Percentiles rank a stretch among this genome's conserved stretches.
These are phyloP conservation scores for Oxytropis ochrocephala DNA, from an alignment of 306 rosid genomes.

Conservation along the genomic window DNA sequence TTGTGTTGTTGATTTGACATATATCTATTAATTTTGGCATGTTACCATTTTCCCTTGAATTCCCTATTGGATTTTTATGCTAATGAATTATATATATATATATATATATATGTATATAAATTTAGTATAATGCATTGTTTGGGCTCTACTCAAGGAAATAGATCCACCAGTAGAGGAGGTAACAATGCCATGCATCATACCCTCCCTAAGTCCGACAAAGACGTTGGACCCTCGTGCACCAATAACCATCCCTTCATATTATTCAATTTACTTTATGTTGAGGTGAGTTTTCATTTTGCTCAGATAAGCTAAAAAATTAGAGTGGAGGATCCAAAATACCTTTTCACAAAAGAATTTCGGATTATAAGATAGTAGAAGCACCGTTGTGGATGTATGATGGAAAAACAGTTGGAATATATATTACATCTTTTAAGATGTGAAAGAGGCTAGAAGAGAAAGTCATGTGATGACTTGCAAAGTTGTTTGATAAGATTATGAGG, in stretches of 20 bases:
- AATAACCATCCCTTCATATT: neutral
- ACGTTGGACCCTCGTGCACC: neutral
- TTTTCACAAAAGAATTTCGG: neutral
- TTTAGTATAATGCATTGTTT: neutral
- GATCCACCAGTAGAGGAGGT: neutral
- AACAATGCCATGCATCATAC: neutral
- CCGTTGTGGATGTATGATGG: neutral
- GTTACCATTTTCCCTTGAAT: neutral
- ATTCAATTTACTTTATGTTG: neutral
- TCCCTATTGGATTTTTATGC: neutral
- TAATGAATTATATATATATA: neutral
- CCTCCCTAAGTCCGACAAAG: neutral
- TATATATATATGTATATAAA: neutral
- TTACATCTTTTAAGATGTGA: neutral
- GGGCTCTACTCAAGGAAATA: neutral
- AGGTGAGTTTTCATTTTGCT: neutral
- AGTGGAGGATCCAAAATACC: neutral
- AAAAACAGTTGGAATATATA: neutral
- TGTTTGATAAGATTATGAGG: neutral
- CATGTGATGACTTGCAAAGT: neutral
- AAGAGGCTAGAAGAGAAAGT: neutral
- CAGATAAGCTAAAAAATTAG: neutral
- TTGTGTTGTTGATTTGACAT: constrained; percentile 5
- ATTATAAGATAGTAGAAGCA: neutral
- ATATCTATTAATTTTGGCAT: neutral